A percentile compares a stretch with the other conserved stretches of the same genome.
Evolutionary conservation across 2,329 filamentous ascomycete species (phyloP).

Genomic region (Pezicula carpinea): DNA sequence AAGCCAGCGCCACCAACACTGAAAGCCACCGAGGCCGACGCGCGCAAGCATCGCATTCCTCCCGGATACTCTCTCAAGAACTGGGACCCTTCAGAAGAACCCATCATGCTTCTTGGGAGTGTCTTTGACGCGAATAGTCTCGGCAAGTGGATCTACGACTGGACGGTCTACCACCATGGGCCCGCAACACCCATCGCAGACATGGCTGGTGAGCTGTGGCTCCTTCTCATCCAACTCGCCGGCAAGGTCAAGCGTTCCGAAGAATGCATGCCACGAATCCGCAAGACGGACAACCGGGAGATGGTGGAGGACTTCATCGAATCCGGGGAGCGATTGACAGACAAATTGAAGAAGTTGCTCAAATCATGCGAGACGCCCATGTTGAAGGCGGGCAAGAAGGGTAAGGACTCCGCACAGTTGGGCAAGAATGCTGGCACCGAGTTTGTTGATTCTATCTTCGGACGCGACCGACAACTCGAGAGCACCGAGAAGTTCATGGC

Average conservation of each 20-base stretch:
- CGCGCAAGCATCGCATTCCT: constrained; percentile 69
- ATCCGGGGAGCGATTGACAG: constrained; percentile 80
- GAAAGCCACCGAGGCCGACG: constrained; percentile 55
- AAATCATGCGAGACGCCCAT: constrained; percentile 92
- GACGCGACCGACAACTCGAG: constrained; percentile 78
- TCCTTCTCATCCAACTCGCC: constrained; percentile 87
- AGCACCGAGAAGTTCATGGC: constrained; percentile 89
- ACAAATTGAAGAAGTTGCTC: constrained; percentile 79
- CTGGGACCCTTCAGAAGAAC: constrained; percentile 92
- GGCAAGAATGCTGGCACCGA: constrained; percentile 86
- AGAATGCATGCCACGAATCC: constrained; percentile 68
- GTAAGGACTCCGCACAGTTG: constrained; percentile 63
- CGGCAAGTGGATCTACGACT: constrained; percentile 99
- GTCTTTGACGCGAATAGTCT: constrained; percentile 97
- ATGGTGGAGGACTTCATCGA: constrained; percentile 88
- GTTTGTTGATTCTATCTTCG: constrained; percentile 91
- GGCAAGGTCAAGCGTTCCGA: constrained; percentile 92
- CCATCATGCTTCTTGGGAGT: constrained; percentile 88
- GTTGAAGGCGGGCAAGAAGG: constrained; percentile 64
- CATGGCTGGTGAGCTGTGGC: constrained; percentile 91
- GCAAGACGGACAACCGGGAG: constrained; percentile 67
- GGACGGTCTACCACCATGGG: constrained; percentile 89
- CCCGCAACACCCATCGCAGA: constrained; percentile 80
- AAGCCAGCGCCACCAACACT: background rate
- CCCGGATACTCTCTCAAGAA: constrained; percentile 93